phyloP scores from a whole-genome alignment of 257 asterid genomes.

The Petrea volubilis region DNA sequence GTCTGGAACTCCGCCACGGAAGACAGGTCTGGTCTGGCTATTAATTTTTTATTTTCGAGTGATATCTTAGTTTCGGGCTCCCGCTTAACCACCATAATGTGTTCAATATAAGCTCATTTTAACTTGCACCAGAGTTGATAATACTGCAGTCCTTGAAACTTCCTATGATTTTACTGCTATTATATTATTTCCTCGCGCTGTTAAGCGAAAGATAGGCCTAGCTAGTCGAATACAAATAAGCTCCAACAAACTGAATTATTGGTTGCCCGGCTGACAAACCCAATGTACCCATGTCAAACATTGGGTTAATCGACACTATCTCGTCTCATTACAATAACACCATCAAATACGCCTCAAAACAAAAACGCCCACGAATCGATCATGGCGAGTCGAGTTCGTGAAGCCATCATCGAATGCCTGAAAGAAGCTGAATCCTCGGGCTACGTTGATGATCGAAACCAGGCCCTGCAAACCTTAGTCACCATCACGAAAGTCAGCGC shows the following conservation, averaged over 20 bases:
- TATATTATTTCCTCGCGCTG: no score
- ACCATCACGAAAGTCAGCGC: conserved; percentile 73
- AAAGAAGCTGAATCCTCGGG: conserved; percentile 38
- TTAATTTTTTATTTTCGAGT: no score
- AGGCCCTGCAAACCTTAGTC: conserved; percentile 56
- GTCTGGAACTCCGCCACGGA: conserved; percentile 45
- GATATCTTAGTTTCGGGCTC: no score
- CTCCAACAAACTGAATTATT: background rate
- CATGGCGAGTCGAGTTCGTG: conserved; percentile 41
- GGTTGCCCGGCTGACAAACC: conserved; percentile 20
- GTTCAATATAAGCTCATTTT: no score
- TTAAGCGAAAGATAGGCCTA: no score
- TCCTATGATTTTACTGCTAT: no score
- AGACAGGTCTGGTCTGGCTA: conserved; percentile 54
- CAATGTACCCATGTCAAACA: background rate
- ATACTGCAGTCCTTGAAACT: no score
- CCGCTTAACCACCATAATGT: no score
- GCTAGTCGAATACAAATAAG: background rate
- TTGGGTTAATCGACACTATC: background rate
- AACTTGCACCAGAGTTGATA: no score
- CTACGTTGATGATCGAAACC: conserved; percentile 32
- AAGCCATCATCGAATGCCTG: conserved; percentile 51
- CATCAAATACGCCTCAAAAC: background rate
- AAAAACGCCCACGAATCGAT: background rate
- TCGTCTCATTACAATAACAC: background rate